phyloP scores from a whole-genome alignment of 495 filamentous ascomycete species.

The Talaromyces liani region DNA sequence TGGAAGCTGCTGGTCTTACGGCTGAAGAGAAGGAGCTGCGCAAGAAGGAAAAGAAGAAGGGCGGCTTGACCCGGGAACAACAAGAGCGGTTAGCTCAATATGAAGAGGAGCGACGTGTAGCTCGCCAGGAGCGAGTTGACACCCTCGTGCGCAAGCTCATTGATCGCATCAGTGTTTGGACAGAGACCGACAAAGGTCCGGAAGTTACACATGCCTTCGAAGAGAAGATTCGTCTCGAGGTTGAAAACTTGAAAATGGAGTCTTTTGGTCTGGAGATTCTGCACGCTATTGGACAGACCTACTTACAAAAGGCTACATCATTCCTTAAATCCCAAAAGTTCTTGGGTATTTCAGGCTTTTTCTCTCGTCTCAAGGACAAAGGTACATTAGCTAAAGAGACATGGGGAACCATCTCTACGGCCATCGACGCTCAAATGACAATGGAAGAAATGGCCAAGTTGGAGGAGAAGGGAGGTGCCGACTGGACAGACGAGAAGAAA shows the following conservation, averaged over 20 bases:
- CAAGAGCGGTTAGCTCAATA: slow-evolving; percentile 80
- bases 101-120: slow-evolving; percentile 73
- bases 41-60: slow-evolving; percentile 84
- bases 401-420: slow-evolving; percentile 93
- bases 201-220: slow-evolving; percentile 87
- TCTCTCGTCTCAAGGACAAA: slow-evolving; percentile 91
- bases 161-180: slow-evolving; percentile 90
- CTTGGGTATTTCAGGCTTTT: slow-evolving; percentile 91
- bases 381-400: slow-evolving; percentile 94
- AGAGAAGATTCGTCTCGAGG: slow-evolving; percentile 88
- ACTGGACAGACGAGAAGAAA: slow-evolving; percentile 98
- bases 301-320: slow-evolving; percentile 76
- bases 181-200: slow-evolving; percentile 82
- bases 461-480: slow-evolving; percentile 91
- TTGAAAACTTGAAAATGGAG: slow-evolving; percentile 99
- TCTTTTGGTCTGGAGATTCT: slow-evolving; percentile 96
- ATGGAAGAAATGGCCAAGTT: slow-evolving; percentile 98
- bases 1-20: slow-evolving; percentile 60
- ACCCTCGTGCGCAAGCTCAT: slow-evolving; percentile 77
- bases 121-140: slow-evolving; percentile 86
- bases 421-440: slow-evolving; percentile 96
- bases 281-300: slow-evolving; percentile 87
- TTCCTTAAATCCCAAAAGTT: slow-evolving; percentile 95
- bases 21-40: slow-evolving; percentile 70
- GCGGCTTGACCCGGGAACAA: slow-evolving; percentile 78